phyloP scores from a whole-genome alignment of 2,329 filamentous ascomycete genomes.

The Stemphylium vesicarium region DNA sequence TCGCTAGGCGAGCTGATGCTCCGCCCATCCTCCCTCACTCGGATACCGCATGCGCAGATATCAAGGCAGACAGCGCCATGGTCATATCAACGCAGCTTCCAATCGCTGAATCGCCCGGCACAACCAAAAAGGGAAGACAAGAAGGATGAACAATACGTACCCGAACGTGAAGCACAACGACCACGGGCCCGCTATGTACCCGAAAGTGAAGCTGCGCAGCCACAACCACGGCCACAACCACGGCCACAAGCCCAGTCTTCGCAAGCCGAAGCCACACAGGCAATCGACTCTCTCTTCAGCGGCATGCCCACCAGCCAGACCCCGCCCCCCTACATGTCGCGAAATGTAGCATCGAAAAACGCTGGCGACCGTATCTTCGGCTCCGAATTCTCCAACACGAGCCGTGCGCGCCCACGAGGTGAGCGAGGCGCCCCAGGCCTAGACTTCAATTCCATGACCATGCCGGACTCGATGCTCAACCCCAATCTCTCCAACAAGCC shows the following conservation, averaged over 20 bases:
- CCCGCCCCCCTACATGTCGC: slow-evolving; percentile 2
- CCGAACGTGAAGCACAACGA: neutral
- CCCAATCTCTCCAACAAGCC: slow-evolving; percentile 28
- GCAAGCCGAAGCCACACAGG: slow-evolving; percentile 15
- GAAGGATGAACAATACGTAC: slow-evolving; percentile 3
- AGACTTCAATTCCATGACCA: slow-evolving; percentile 30
- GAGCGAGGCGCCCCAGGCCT: slow-evolving; percentile 8
- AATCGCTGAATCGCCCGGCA: slow-evolving; percentile 10
- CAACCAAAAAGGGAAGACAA: slow-evolving; percentile 18
- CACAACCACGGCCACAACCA: slow-evolving; percentile 4
- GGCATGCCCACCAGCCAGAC: slow-evolving; percentile 10
- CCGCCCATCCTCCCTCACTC: slow-evolving; percentile 35
- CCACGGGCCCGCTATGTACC: slow-evolving; percentile 1
- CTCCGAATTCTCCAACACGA: slow-evolving; percentile 19
- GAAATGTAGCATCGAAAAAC: neutral
- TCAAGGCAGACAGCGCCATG: slow-evolving; percentile 21
- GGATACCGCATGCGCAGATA: slow-evolving; percentile 20
- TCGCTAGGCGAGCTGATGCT: slow-evolving; percentile 42
- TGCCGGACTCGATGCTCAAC: slow-evolving; percentile 18
- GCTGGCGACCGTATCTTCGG: slow-evolving; percentile 24
- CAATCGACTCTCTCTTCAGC: slow-evolving; percentile 36
- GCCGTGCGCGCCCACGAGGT: neutral
- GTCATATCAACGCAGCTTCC: slow-evolving; percentile 20
- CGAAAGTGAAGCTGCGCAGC: neutral
- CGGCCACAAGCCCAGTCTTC: slow-evolving; percentile 3